phyloP scores from a whole-genome alignment of 768 basidiomycete genomes.

The Sarcomyxa edulis region DNA sequence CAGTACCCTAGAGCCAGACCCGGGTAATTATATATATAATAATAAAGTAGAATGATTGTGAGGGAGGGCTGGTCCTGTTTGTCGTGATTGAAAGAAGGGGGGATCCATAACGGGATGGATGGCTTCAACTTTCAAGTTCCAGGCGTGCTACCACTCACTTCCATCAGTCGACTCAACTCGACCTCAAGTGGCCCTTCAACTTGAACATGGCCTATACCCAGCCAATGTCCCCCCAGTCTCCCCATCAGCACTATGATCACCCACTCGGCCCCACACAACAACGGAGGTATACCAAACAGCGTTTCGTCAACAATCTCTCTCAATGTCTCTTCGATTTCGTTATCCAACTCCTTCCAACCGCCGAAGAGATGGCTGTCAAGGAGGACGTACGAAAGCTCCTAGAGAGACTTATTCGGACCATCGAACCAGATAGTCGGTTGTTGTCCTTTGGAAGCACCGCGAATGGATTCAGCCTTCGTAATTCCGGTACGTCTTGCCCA shows the following conservation, averaged over 20 bases:
- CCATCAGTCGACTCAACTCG: no score
- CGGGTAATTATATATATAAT: no score
- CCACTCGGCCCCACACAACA: slow-evolving; percentile 25
- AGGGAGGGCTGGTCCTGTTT: no score
- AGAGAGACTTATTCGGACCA: slow-evolving; percentile 91
- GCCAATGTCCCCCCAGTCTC: slow-evolving; percentile 30
- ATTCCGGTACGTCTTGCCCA: slow-evolving; percentile 61
- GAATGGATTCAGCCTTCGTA: slow-evolving; percentile 94
- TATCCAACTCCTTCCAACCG: slow-evolving; percentile 83
- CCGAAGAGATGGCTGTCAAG: slow-evolving; percentile 89
- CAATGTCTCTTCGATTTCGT: slow-evolving; percentile 93
- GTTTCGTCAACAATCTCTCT: slow-evolving; percentile 76
- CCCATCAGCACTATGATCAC: slow-evolving; percentile 25
- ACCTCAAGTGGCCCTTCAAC: no score
- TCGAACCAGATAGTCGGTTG: slow-evolving; percentile 87
- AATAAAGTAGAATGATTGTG: no score
- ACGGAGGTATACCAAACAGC: slow-evolving; percentile 45
- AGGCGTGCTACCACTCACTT: no score
- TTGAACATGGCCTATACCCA: slow-evolving; percentile 34
- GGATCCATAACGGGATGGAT: no score
- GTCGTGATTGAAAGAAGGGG: no score
- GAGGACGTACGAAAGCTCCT: slow-evolving; percentile 94
- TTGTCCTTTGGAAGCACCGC: slow-evolving; percentile 95
- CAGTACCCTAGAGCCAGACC: no score
- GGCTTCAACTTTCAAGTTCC: no score